A percentile compares a stretch with the other conserved stretches of the same genome.
These are phyloP conservation scores for Jimgerdemannia flammicorona DNA, from an alignment of 192 early-diverging fungal species.

Conservation along the genomic window DNA sequence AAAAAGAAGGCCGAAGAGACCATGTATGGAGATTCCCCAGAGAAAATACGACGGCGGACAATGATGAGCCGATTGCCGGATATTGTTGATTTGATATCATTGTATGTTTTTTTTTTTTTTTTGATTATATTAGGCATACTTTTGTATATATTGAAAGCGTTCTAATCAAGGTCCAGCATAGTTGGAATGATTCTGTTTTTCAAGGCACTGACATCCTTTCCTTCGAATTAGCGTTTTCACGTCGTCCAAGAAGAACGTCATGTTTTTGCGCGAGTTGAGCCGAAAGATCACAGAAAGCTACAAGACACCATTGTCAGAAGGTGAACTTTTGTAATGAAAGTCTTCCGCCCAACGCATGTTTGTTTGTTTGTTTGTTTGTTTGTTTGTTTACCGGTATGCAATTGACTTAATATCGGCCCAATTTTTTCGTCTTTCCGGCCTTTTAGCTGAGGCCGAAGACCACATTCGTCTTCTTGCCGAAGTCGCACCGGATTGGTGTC, in stretches of 20 bases:
- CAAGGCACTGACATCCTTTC: not conserved
- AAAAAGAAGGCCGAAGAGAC: slow-evolving; percentile 9
- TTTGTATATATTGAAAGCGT: not conserved
- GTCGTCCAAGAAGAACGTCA: slow-evolving; percentile 11
- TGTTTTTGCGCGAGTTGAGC: slow-evolving; percentile 9
- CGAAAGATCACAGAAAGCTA: slow-evolving; percentile 13
- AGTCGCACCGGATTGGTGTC: slow-evolving; percentile 10
- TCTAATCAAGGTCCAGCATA: not conserved
- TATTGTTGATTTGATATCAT: slow-evolving; percentile 13
- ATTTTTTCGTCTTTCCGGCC: not conserved
- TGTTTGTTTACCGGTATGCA: not conserved
- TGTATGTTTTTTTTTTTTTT: slow-evolving; percentile 1
- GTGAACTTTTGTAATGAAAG: not conserved
- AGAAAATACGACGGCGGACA: slow-evolving; percentile 1
- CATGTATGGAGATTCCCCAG: slow-evolving; percentile 9
- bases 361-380: not conserved
- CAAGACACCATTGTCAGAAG: slow-evolving; percentile 10
- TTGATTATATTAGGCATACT: not conserved
- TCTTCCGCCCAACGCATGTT: not conserved
- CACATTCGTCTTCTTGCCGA: slow-evolving; percentile 10
- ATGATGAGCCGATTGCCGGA: slow-evolving; percentile 13
- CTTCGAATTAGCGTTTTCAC: slow-evolving; percentile 5
- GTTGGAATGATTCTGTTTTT: not conserved
- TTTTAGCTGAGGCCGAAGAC: not conserved
- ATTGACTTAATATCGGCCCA: not conserved